These are phyloP conservation scores for Penicillium odoratum DNA, from an alignment of 495 filamentous ascomycete species.

Conservation along the genomic window DNA sequence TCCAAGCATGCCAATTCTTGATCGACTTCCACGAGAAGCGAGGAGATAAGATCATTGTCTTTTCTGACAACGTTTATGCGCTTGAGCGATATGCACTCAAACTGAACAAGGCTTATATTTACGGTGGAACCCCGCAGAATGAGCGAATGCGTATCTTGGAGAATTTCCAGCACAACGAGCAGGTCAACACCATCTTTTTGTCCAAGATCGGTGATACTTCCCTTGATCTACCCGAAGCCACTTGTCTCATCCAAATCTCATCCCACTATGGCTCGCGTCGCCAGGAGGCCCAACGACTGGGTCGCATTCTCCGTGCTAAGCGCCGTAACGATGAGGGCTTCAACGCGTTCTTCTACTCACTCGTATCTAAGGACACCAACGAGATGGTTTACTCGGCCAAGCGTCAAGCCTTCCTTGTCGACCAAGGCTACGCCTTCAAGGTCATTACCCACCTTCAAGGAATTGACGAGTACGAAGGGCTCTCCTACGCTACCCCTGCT, in stretches of 20 bases:
- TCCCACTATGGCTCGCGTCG: slow-evolving; percentile 97
- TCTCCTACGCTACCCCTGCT: slow-evolving; percentile 75
- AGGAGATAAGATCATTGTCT: slow-evolving; percentile 98
- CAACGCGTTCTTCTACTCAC: slow-evolving; percentile 98
- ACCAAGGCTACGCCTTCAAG: slow-evolving; percentile 99
- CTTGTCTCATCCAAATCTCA: slow-evolving; percentile 96
- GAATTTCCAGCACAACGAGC: slow-evolving; percentile 94
- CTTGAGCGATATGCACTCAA: slow-evolving; percentile 82
- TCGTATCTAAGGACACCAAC: slow-evolving; percentile 94
- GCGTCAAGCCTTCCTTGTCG: slow-evolving; percentile 95
- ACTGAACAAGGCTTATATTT: slow-evolving; percentile 89
- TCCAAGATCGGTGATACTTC: slow-evolving; percentile 99
- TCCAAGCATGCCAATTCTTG: slow-evolving; percentile 93
- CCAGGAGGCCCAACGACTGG: slow-evolving; percentile 94
- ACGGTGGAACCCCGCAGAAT: slow-evolving; percentile 79
- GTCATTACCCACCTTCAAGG: slow-evolving; percentile 96
- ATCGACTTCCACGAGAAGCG: slow-evolving; percentile 97
- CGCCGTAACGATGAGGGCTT: slow-evolving; percentile 97
- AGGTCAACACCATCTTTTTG: slow-evolving; percentile 94
- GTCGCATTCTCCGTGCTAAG: slow-evolving; percentile 93
- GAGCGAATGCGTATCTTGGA: slow-evolving; percentile 90
- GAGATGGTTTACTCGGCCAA: slow-evolving; percentile 99
- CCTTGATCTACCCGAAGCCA: slow-evolving; percentile 93
- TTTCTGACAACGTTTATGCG: slow-evolving; percentile 97
- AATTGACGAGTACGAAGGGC: slow-evolving; percentile 77